phyloP scores from a whole-genome alignment of 1,139 yeast genomes.

The Yueomyces sp. region DNA sequence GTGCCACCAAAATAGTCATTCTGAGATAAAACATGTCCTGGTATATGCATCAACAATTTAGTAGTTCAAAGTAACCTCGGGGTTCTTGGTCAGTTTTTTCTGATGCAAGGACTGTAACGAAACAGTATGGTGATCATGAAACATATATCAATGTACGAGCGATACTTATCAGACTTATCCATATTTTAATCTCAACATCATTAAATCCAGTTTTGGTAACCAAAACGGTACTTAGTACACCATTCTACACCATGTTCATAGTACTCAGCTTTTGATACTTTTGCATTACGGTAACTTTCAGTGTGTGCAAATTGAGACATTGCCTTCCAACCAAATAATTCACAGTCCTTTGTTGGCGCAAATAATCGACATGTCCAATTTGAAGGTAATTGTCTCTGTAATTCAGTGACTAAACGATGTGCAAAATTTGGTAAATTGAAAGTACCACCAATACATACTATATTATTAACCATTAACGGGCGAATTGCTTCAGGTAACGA shows the following conservation, averaged over 20 bases:
- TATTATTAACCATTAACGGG: conserved; percentile 70
- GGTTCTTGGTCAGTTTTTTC: too few relatives aligned
- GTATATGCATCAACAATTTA: too few relatives aligned
- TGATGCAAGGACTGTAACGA: too few relatives aligned
- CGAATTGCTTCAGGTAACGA: conserved; percentile 63
- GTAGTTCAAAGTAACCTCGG: too few relatives aligned
- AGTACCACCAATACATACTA: conserved; percentile 75
- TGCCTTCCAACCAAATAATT: conserved; percentile 42
- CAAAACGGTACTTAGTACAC: conserved; percentile 59
- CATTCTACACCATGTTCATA: conserved; percentile 77
- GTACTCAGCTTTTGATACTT: conserved; percentile 67
- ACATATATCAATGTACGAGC: too few relatives aligned
- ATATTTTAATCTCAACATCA: too few relatives aligned
- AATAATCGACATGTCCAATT: conserved; percentile 52
- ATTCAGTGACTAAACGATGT: conserved; percentile 44
- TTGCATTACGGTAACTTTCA: conserved; percentile 37
- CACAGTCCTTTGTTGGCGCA: conserved; percentile 28
- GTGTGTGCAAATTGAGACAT: conserved; percentile 44
- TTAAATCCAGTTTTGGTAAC: conserved; percentile 34
- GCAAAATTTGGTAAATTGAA: conserved; percentile 58
- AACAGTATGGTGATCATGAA: too few relatives aligned
- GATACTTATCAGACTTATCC: too few relatives aligned
- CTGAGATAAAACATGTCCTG: too few relatives aligned
- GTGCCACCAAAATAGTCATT: too few relatives aligned
- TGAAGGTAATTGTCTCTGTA: conserved; percentile 54